Percentiles rank a stretch among this genome's conserved stretches.
Conservation (phyloP, 192 early-diverging fungal genomes). For the Coemansia sp. region DNA sequence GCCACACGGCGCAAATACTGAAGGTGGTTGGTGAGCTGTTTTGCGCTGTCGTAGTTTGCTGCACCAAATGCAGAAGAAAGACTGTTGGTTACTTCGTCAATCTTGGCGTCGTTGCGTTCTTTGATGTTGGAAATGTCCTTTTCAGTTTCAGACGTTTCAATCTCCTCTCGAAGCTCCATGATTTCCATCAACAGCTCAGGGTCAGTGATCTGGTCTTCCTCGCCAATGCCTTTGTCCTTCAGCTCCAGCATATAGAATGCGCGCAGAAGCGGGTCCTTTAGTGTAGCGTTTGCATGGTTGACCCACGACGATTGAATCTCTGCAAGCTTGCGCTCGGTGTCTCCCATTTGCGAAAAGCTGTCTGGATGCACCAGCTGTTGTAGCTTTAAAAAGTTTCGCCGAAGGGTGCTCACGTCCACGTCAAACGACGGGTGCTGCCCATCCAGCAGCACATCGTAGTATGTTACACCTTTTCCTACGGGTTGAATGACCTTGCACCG, state of each 20-base stretch:
- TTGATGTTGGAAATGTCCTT: slow-evolving; percentile 63
- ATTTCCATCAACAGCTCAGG: slow-evolving; percentile 79
- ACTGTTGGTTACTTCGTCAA: slow-evolving; percentile 12
- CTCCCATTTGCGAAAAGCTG: slow-evolving; percentile 59
- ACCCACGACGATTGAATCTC: slow-evolving; percentile 71
- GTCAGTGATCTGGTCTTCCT: slow-evolving; percentile 64
- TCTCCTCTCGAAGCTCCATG: slow-evolving; percentile 72
- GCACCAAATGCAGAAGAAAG: slow-evolving; percentile 60
- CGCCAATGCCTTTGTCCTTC: slow-evolving; percentile 56
- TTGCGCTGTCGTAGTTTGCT: slow-evolving; percentile 58
- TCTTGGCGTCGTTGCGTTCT: slow-evolving; percentile 62
- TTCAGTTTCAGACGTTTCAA: slow-evolving; percentile 68
- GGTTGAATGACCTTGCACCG: slow-evolving; percentile 64
- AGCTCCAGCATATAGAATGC: slow-evolving; percentile 79
- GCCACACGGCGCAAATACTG: slow-evolving; percentile 60
- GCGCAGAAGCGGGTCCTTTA: slow-evolving; percentile 74
- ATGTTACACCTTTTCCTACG: slow-evolving; percentile 53
- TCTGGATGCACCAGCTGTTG: slow-evolving; percentile 89
- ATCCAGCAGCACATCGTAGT: slow-evolving; percentile 60
- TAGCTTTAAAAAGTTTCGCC: slow-evolving; percentile 65
- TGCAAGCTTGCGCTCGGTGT: slow-evolving; percentile 37
- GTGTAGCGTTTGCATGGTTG: slow-evolving; percentile 83
- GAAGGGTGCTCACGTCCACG: slow-evolving; percentile 62
- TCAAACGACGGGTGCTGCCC: slow-evolving; percentile 56
- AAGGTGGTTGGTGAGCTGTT: slow-evolving; percentile 66